Evolutionary conservation across 805 yeast genomes (phyloP).

Genomic region (Schizosaccharomyces japonicus): DNA sequence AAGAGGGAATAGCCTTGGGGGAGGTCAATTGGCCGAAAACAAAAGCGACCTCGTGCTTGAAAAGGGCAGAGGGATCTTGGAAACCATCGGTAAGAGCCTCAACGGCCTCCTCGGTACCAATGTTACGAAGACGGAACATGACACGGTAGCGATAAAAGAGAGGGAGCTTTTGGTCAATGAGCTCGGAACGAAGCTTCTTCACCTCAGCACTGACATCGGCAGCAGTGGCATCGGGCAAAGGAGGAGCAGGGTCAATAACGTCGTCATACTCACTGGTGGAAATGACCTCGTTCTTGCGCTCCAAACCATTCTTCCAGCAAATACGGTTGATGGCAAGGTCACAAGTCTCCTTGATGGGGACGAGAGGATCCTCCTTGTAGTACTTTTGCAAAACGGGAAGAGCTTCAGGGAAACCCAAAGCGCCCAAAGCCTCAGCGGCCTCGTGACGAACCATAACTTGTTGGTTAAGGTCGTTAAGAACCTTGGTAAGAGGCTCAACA

Average conservation of each 20-base stretch:
- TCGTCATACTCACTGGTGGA: constrained; percentile 27
- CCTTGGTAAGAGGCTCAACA: constrained; percentile 42
- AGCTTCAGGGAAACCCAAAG: constrained; percentile 62
- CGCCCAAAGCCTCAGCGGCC: constrained; percentile 97
- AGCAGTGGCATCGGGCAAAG: constrained; percentile 29
- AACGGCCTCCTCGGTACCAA: constrained; percentile 82
- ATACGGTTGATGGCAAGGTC: constrained; percentile 90
- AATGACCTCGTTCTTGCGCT: constrained; percentile 50
- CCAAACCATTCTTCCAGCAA: constrained; percentile 50
- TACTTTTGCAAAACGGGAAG: constrained; percentile 41
- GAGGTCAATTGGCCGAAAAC: constrained; percentile 93
- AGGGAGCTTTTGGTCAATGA: constrained; percentile 56
- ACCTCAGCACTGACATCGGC: constrained; percentile 20
- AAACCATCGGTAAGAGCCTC: constrained; percentile 79
- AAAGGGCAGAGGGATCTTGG: constrained; percentile 71
- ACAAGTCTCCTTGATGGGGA: constrained; percentile 81
- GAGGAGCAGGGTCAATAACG: constrained; percentile 96
- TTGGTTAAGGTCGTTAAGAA: constrained; percentile 24
- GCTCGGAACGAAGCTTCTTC: constrained; percentile 36
- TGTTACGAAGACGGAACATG: constrained; percentile 90
- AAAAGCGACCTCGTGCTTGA: constrained; percentile 93
- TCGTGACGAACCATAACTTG: constrained; percentile 88
- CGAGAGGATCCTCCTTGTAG: constrained; percentile 37
- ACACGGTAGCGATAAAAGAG: constrained; percentile 91
- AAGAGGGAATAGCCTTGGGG: constrained; percentile 74